Conservation (phyloP, 2,329 filamentous ascomycete genomes). For the Parafenestella ontariensis region DNA sequence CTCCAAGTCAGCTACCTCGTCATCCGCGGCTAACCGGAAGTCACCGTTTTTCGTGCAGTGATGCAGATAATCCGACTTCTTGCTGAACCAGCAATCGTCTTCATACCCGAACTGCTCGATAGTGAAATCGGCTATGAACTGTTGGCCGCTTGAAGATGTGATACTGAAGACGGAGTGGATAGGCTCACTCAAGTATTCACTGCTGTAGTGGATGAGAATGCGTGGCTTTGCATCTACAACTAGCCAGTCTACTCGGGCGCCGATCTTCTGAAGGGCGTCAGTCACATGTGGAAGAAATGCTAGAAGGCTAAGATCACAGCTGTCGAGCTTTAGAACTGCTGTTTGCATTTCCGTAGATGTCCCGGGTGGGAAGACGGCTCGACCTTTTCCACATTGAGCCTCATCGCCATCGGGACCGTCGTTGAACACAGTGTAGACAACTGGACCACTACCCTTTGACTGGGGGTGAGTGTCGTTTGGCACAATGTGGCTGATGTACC, state of each 20-base stretch:
- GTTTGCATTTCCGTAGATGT: background rate
- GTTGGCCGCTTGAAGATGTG: background rate
- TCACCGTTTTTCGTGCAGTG: background rate
- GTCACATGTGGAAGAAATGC: background rate
- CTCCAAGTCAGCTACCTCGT: background rate
- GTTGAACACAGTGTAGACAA: background rate
- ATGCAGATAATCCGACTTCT: background rate
- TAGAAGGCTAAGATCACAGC: background rate
- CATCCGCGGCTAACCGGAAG: background rate
- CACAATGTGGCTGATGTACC: too few species aligned
- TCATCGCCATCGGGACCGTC: background rate
- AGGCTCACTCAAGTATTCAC: background rate
- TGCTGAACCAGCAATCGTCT: background rate
- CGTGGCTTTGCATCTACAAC: background rate
- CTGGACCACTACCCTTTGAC: too few species aligned
- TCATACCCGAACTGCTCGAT: slow-evolving; percentile 5
- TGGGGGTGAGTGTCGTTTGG: too few species aligned
- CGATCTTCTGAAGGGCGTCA: background rate
- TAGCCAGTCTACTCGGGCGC: background rate
- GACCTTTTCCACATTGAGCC: background rate
- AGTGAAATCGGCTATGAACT: slow-evolving; percentile 8
- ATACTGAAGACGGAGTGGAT: slow-evolving; percentile 3
- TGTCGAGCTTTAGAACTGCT: background rate
- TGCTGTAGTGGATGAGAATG: background rate
- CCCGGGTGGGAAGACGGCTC: background rate